Evolutionary conservation across 306 rosid genomes (phyloP), one percentile per base, ranked within the genome.

Genomic region (Lathyrus oleraceus): DNA sequence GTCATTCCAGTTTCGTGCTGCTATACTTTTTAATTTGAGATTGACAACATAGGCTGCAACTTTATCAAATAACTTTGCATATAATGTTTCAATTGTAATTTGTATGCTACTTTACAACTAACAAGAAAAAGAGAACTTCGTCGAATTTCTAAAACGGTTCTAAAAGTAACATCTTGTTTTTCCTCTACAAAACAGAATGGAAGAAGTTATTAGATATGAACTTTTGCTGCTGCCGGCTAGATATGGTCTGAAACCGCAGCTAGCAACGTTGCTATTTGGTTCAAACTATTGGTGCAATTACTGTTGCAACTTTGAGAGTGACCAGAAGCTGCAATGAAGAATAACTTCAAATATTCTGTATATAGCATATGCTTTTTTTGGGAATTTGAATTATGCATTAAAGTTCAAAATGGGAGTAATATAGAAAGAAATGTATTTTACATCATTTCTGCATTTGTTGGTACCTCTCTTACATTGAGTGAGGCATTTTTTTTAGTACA

Each of bases 121-220:
- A 9, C 35, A 54, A 21, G 35, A 21, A 54, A 27, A 15, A 17
- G 61, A 73, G 3, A 42, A 35, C 28, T 12, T 60, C 52, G 5
- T 45, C 56, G 40, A 7, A 62, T 84, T 91, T 75, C 48, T 85
- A 39, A 85, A 82, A 45, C 81, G 32, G 84, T 85, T 75, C 85
- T 85, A 23, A 75, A 66, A 45, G 61, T 78, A 25, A 65, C 72
- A 65, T 32, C 61, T 8, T 57, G 15, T 45, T 77, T 59, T 72
- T 47, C 88, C 96, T 85, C 70, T 80, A 82, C n/a, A 40, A 49
- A 80, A 71, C 65, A 62, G 62, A 69, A 19, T 23, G 38, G 5
- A 19, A 11, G 52, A 8, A 13, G 67, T 70, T 68, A 38, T 70
- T 72, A 39, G 61, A 28, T 19, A 64, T 1, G 21, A 20, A 3